Base-by-base conservation (phyloP, 805 yeast species). In the Nakazawaea laoshanensis region DNA sequence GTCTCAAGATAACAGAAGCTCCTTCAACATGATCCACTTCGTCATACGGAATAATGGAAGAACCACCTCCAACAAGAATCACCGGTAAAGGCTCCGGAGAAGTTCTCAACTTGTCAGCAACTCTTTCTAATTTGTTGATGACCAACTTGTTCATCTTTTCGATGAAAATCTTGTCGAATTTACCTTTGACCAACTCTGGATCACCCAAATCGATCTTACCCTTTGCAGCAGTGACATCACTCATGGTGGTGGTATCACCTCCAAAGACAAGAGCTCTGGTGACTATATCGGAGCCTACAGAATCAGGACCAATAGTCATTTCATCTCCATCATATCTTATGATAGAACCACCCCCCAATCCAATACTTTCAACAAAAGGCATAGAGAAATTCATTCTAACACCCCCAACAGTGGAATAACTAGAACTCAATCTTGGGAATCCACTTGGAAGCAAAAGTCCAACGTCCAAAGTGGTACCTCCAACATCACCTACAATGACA, bases 391-490 rank as follows among this genome's bases (percentile, higher is more conserved):
- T 66, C 58, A 62, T 64, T 37, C 65, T 48, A 5, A 67, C 73
- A 27, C 71, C 72, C 13, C 70, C 71, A 24, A 65, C 61, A 18
- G 42, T 39, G 2, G 67, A 56, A 42, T 57, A 57, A 5, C 68
- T 52, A 1, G 70, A 56, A 1, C 67, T 52, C 36, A 65, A 69
- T 15, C 69, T 46, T 4, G 72, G 73, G 45, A 64, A 66, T 0
- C 71, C 71, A 13, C 59, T 43, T 4, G 69, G 61, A 7, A 66
- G 44, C 19, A 67, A 40, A 22, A 63, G 38, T 6, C 72, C 72
- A 13, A 64, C 66, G 42, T 67, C 72, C 10, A 70, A 49, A 4
- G 73, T 66, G 8, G 73, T 67, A n/a, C 72, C 73, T 12, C 73
- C 73, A 25, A 66, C 59, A 43, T 67, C 73, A 22, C 58, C 59